Evolutionary conservation across 1,284 basidiomycete species (phyloP), one percentile per base, ranked within the genome.

Genomic region (Rhodotorula sp.): DNA sequence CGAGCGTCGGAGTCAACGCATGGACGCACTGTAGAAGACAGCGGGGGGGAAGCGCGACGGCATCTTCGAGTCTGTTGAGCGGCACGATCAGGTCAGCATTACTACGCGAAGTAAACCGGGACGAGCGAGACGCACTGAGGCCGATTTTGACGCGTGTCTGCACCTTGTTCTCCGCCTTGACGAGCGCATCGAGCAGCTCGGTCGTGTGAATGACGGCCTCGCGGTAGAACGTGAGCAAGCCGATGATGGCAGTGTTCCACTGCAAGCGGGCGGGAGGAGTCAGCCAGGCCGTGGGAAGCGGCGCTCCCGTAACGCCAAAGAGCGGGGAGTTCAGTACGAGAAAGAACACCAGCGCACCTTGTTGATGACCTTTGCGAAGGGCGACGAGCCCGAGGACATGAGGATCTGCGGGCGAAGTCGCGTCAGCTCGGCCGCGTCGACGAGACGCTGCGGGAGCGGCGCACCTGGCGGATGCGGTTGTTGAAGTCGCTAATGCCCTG

Each of bases 131-230:
- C 53, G 53, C 19, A 54, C 53, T 44, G 44, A 44, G 44, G 44
- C 96, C 96, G 76, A 99, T 97, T 87, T 99, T 99, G 81, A 99
- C 96, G 83, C 97, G 92, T 12, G 97, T 99, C 84, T 99, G 82
- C 67, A 97, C 94, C 86, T 97, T 97, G 87, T 96, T 97, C 84
- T 97, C 94, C 6, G 93, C 92, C 83, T 97, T 98, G 80, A 97
- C 94, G 55, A 97, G 85, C 1, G 92, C 87, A 80, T 97, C 94
- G 64, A 97, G 87, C 37, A 99, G 86, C 83, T 98, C 95, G 79
- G 94, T 94, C 46, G 97, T 99, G 81, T 97, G 93, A 41, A 77
- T 73, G 53, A 77, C 71, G n/a, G 95, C 96, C 60, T 67, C 66
- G 66, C 66, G 66, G 66, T 67, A 67, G 61, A 62, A 67, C 29